Base-by-base conservation (phyloP, 2,329 filamentous ascomycete species). In the Fusarium sp. region DNA sequence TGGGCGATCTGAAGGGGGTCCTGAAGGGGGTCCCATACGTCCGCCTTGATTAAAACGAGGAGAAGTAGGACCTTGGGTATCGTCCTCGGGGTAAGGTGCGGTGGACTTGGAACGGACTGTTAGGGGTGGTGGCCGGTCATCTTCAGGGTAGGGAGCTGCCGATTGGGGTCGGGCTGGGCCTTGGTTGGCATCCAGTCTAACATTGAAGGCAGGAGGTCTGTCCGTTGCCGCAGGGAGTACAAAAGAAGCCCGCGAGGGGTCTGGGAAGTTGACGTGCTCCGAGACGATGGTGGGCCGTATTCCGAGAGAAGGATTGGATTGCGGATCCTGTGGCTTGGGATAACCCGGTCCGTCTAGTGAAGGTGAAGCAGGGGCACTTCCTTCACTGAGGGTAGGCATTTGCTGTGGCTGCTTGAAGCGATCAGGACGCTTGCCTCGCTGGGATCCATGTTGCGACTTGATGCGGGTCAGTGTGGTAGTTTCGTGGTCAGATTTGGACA, bases 401-500 rank as follows among this genome's bases (percentile, higher is more conserved):
- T 82, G 81, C 24, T 82, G 81, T 62, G 81, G 76, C 66, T 87
- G 85, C 74, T 87, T 86, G 80, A 91, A 90, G 47, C 90, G 85
- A 41, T 91, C 89, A 0, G 90, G 90, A 60, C 90, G 85, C 77
- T 86, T 85, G 38, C 90, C 90, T 56, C 89, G 85, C 78, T 92
- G 90, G 22, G 92, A 93, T 22, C 92, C 92, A 78, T 94, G 90
- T 74, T 92, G 90, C 8, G 91, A 94, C 82, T 93, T 97, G 85
- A 99, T 98, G 60, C 93, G 90, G 57, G 90, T 92, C 74, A 99
- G 90, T 0, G 96, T 95, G 47, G 97, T 92, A 62, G 95, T 94
- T 82, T 98, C 96, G 81, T 99, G 96, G 78, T 98, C 96, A 76
- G 92, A 89, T 84, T 95, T 95, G 6, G 94, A 97, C 52, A 98